Evolutionary conservation across 768 basidiomycete genomes (phyloP).

Genomic region (Boletus sensibilis): DNA sequence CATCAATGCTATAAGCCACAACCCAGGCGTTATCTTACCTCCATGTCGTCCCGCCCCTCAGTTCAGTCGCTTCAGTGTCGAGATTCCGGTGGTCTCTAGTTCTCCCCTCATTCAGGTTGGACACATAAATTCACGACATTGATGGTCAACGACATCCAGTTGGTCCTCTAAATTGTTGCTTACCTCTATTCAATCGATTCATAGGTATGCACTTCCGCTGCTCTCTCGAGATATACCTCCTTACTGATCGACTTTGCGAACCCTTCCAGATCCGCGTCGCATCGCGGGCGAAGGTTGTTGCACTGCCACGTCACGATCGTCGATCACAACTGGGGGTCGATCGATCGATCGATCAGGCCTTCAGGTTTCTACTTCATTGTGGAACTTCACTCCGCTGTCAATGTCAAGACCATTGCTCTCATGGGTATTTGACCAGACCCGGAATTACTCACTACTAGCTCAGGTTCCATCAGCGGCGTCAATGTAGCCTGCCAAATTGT

Average conservation of each 20-base stretch:
- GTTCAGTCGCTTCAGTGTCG: no score
- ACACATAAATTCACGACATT: no score
- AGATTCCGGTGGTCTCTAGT: not conserved
- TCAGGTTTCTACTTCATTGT: not conserved
- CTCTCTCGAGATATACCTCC: not conserved
- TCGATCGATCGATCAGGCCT: not conserved
- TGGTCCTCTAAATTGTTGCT: not conserved
- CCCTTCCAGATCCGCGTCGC: not conserved
- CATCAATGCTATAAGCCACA: not conserved
- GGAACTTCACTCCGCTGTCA: not conserved
- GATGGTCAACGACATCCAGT: not conserved
- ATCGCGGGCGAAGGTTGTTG: not conserved
- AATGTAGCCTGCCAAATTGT: not conserved
- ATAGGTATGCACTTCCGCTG: not conserved
- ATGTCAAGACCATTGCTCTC: not conserved
- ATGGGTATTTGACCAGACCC: not conserved
- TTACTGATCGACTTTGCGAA: not conserved
- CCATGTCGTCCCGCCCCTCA: not conserved
- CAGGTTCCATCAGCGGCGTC: not conserved
- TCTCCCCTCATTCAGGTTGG: not conserved
- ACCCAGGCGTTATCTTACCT: no score
- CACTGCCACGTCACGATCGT: not conserved
- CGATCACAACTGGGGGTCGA: not conserved
- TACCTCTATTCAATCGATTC: not conserved
- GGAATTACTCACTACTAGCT: not conserved